Percentiles rank a stretch among this genome's conserved stretches.
These are phyloP conservation scores for Fomitopsis betulina DNA, from an alignment of 1,284 basidiomycete species.

Conservation along the genomic window DNA sequence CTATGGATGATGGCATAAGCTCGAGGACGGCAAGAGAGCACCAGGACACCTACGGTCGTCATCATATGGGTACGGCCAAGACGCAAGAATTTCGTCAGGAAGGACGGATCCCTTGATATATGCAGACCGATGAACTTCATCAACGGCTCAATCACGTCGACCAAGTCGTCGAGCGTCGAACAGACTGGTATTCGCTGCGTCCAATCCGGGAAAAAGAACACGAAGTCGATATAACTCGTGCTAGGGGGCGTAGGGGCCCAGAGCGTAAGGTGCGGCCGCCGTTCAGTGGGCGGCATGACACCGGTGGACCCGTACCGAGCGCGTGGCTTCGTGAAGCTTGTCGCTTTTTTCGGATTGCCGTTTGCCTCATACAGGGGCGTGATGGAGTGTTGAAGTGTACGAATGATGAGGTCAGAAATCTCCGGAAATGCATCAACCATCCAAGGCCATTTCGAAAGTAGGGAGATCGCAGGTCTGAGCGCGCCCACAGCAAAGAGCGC, in stretches of 20 bases:
- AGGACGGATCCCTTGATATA: constrained; percentile 64
- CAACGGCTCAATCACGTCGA: constrained; percentile 70
- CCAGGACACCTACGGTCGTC: constrained; percentile 32
- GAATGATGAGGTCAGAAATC: constrained; percentile 81
- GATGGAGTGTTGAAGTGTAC: constrained; percentile 66
- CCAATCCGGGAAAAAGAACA: constrained; percentile 92
- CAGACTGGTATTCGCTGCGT: constrained; percentile 65
- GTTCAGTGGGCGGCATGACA: constrained; percentile 42
- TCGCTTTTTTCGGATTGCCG: constrained; percentile 46
- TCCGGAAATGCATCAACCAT: constrained; percentile 78
- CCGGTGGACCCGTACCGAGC: constrained; percentile 58
- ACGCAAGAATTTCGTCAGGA: constrained; percentile 58
- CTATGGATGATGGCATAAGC: constrained; percentile 24
- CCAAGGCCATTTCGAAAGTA: constrained; percentile 86
- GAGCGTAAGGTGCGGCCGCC: constrained; percentile 61
- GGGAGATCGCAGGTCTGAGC: constrained; percentile 69
- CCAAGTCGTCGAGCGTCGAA: constrained; percentile 60
- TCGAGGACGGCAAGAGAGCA: neutral
- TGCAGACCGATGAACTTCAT: constrained; percentile 75
- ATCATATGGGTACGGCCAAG: constrained; percentile 49
- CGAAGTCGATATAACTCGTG: constrained; percentile 66
- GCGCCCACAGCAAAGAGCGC: constrained; percentile 88
- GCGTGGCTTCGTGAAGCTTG: constrained; percentile 58
- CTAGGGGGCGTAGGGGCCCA: constrained; percentile 74
- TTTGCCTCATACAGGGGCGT: constrained; percentile 60